Evolutionary conservation across 1,284 basidiomycete species (phyloP).

Genomic region (Pseudozyma hubeiensis): DNA sequence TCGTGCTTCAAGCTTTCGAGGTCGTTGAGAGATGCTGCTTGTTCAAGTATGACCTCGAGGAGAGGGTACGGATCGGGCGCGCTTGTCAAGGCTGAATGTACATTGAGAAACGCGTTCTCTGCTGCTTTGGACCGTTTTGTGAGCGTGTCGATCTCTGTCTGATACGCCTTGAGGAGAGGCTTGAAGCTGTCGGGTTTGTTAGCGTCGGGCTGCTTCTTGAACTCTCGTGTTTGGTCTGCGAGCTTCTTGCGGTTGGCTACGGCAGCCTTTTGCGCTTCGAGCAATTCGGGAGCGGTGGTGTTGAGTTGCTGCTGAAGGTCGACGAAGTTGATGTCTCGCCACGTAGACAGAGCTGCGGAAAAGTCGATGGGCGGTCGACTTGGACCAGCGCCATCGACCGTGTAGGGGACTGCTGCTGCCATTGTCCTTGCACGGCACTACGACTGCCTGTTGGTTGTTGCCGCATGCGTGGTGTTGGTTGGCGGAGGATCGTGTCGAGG

Average conservation of each 20-base stretch:
- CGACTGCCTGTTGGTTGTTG: background rate
- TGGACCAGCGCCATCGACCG: constrained; percentile 24
- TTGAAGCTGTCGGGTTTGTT: constrained; percentile 61
- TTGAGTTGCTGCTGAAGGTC: constrained; percentile 47
- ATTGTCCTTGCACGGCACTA: constrained; percentile 1
- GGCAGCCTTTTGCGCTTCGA: constrained; percentile 56
- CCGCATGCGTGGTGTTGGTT: background rate
- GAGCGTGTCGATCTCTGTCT: constrained; percentile 92
- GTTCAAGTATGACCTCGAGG: constrained; percentile 85
- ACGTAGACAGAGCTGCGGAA: constrained; percentile 50
- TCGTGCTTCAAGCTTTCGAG: constrained; percentile 38
- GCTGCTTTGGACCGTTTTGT: constrained; percentile 90
- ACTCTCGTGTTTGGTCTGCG: constrained; percentile 64
- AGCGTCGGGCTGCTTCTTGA: constrained; percentile 57
- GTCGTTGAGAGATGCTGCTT: constrained; percentile 47
- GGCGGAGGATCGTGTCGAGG: background rate
- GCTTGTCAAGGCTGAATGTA: constrained; percentile 77
- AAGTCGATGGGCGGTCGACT: constrained; percentile 47
- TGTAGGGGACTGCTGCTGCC: constrained; percentile 22
- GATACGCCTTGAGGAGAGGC: constrained; percentile 74
- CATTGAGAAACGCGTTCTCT: constrained; percentile 91
- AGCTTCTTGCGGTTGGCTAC: constrained; percentile 60
- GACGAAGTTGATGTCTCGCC: constrained; percentile 53
- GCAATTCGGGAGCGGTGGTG: constrained; percentile 33
- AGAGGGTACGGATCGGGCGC: constrained; percentile 96